Percentiles rank a stretch among this genome's conserved stretches.
phyloP scores from a whole-genome alignment of 257 asterid genomes.

The Gentiana dahurica region DNA sequence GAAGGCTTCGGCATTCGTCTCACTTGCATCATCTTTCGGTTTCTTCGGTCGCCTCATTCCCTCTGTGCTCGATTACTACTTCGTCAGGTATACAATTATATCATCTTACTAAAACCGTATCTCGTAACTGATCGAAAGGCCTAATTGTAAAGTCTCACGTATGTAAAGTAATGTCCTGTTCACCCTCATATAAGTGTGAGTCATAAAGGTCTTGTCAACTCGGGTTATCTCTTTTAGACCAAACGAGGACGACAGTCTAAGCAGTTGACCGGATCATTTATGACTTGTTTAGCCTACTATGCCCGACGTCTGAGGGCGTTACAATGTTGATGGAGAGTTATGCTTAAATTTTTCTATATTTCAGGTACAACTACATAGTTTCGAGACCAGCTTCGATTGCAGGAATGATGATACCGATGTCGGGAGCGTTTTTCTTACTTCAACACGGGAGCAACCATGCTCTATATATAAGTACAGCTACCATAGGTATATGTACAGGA shows the following conservation, averaged over 20 bases:
- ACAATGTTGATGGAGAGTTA: no score
- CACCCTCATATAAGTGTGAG: no score
- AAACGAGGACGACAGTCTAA: no score
- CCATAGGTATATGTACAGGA: slow-evolving; percentile 60
- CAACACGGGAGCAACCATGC: slow-evolving; percentile 10
- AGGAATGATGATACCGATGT: slow-evolving; percentile 56
- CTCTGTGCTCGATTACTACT: slow-evolving; percentile 40
- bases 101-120: no score
- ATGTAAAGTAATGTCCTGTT: no score
- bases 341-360: not conserved
- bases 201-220: no score
- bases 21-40: slow-evolving; percentile 53
- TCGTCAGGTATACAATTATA: slow-evolving; percentile 23
- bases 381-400: slow-evolving; percentile 60
- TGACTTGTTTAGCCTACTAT: no score
- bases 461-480: slow-evolving; percentile 49
- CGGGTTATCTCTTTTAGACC: no score
- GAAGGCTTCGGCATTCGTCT: slow-evolving; percentile 42
- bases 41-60: slow-evolving; percentile 79
- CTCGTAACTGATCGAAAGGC: no score
- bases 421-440: slow-evolving; percentile 60
- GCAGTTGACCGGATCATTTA: no score
- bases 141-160: no score
- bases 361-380: slow-evolving; percentile 30
- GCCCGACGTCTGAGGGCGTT: no score